These are phyloP conservation scores for Primulina eburnea DNA, from an alignment of 257 asterid species.

Conservation along the genomic window DNA sequence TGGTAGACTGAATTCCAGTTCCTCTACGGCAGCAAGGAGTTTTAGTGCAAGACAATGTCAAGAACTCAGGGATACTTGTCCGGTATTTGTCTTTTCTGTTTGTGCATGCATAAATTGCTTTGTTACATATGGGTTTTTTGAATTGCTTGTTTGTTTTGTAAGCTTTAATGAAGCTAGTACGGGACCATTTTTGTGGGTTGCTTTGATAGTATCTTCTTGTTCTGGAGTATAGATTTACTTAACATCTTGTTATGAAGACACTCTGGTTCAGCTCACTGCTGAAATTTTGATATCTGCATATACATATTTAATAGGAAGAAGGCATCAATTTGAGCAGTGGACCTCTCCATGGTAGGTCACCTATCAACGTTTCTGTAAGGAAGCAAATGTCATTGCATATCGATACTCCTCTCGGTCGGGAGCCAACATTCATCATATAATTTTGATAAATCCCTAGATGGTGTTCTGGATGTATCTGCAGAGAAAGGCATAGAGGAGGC, in stretches of 20 bases:
- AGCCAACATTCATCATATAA: constrained; percentile 30
- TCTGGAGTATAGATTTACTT: background rate
- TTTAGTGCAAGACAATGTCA: constrained; percentile 27
- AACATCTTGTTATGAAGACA: background rate
- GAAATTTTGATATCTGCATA: constrained; percentile 8
- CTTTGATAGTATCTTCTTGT: background rate
- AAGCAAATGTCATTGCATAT: constrained; percentile 30
- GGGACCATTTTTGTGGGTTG: background rate
- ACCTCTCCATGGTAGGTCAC: constrained; percentile 26
- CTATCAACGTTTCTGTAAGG: constrained; percentile 28
- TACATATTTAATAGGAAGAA: constrained; percentile 38
- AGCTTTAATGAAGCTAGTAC: constrained; percentile 1
- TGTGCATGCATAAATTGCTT: background rate
- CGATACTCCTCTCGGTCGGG: constrained; percentile 23
- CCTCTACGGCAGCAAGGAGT: constrained; percentile 30
- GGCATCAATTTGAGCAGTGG: constrained; percentile 30
- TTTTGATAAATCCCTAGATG: constrained; percentile 25
- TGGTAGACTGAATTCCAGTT: constrained; percentile 30
- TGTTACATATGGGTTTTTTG: background rate
- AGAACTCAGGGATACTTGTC: constrained; percentile 28
- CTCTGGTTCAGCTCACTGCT: background rate
- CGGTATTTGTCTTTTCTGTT: constrained; percentile 33
- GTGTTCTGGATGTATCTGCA: constrained; percentile 21
- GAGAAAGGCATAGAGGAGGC: constrained; percentile 34
- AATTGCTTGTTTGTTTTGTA: constrained; percentile 10